Evolutionary conservation across 306 rosid species (phyloP), one percentile per base, ranked within the genome.

Genomic region (Citrullus amarus): DNA sequence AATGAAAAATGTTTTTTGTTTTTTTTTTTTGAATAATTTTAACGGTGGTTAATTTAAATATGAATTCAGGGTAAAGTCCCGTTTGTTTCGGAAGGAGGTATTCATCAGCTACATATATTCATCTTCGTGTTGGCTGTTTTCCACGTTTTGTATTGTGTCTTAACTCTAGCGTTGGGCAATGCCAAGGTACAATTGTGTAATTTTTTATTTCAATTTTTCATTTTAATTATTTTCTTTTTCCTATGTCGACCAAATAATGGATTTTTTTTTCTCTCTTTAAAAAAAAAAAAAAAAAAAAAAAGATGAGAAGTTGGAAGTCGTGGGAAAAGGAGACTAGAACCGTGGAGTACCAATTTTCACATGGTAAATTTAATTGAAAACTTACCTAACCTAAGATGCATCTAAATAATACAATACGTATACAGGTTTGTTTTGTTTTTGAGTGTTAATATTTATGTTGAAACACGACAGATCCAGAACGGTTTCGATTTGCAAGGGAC

Each of bases 311-410:
- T 11, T 95, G 99, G 99, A 95, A 89, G 72, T 74, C 84, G 39
- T 95, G 99, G 99, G 99, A 95, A 78, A 89, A 84, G 78, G 97
- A 92, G 80, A 91, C 97, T 6, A 89, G 84, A 79, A 95, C 97
- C 6, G 80, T 67, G 2, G 93, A 91, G 76, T 92, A 95, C 74
- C 97, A 95, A 84, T 95, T 89, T 63, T 85, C 96, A 28, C 93
- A 95, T 28, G 99, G 99, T 95, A 58, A 83, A 41, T 67, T 59
- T 4, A n/a, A 13, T 30, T 25, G 28, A 25, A 25, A 25, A 25
- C 28, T 25, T 25, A 38, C 17, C 4, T 1, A 39, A 39, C 5
- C 8, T 39, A 6, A 5, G 8, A 39, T 39, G 43, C 6, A 39
- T 1, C 4, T 11, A 44, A 44, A 0, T 48, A 48, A 22, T 22